A percentile compares a stretch with the other conserved stretches of the same genome.
phyloP scores from a whole-genome alignment of 352 stramenopile genomes.

The Phytophthora foliorum region DNA sequence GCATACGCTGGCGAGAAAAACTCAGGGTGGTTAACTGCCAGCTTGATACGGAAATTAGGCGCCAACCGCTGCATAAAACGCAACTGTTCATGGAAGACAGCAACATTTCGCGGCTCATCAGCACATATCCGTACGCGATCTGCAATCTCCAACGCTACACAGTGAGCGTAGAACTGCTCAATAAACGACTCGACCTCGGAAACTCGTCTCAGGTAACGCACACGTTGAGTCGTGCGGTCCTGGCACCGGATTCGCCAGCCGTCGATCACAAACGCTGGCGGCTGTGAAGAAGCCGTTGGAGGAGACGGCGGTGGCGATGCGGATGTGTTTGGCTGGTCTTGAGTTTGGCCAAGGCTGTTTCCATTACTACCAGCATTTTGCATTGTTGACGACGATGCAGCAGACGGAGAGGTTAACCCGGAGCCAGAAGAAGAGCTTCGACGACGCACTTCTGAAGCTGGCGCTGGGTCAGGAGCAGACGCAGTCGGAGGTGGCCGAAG shows the following conservation, averaged over 20 bases:
- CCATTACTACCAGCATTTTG: conserved; percentile 10
- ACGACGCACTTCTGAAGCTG: conserved; percentile 26
- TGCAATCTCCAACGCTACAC: conserved; percentile 57
- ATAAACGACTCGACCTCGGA: conserved; percentile 74
- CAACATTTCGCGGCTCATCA: conserved; percentile 69
- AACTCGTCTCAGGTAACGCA: conserved; percentile 66
- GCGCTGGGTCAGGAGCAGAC: conserved; percentile 30
- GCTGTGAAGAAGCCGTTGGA: conserved; percentile 20
- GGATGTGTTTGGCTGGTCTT: conserved; percentile 23
- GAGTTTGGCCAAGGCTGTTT: conserved; percentile 6
- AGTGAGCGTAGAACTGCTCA: conserved; percentile 75
- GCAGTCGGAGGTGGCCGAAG: conserved; percentile 32
- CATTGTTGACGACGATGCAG: conserved; percentile 14
- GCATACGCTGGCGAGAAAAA: conserved; percentile 67
- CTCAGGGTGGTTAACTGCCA: conserved; percentile 80
- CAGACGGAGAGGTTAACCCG: conserved; percentile 25
- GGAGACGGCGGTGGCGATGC: conserved; percentile 21
- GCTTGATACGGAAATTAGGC: conserved; percentile 75
- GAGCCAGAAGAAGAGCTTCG: conserved; percentile 33
- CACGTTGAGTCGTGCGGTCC: conserved; percentile 58
- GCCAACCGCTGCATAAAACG: conserved; percentile 70
- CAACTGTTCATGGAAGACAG: conserved; percentile 72
- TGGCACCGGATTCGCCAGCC: conserved; percentile 79
- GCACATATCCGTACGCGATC: conserved; percentile 78
- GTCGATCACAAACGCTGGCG: conserved; percentile 55